Conservation (phyloP, 768 basidiomycete genomes). For the Suillus alpinus region DNA sequence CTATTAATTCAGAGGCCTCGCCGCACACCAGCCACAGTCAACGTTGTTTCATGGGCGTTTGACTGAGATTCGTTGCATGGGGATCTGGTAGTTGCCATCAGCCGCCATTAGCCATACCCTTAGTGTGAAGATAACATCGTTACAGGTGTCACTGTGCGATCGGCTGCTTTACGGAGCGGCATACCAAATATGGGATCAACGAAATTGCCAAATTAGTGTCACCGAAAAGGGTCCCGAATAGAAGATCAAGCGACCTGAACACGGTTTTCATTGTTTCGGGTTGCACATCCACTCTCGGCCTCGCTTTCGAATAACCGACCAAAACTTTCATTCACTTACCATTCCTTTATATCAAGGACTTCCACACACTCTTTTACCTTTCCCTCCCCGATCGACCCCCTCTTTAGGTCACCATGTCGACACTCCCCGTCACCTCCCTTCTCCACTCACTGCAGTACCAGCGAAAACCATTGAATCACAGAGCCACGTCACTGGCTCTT, state of each 20-base stretch:
- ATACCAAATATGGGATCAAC: neutral
- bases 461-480: conserved; percentile 43
- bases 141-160: too few species aligned
- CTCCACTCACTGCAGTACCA: conserved; percentile 34
- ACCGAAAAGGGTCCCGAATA: neutral
- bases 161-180: neutral
- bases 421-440: conserved; percentile 30
- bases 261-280: conserved; percentile 1
- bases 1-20: too few species aligned
- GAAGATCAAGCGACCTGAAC: neutral
- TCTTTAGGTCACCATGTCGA: conserved; percentile 16
- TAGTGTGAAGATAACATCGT: too few species aligned
- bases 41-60: too few species aligned
- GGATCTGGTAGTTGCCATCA: too few species aligned
- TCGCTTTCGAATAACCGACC: neutral
- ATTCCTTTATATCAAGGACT: conserved; percentile 3
- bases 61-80: too few species aligned
- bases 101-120: too few species aligned
- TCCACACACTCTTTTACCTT: conserved; percentile 6
- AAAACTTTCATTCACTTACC: conserved; percentile 6
- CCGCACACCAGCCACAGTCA: too few species aligned
- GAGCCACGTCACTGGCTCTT: conserved; percentile 55
- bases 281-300: conserved; percentile 1
- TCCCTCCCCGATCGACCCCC: conserved; percentile 11
- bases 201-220: neutral